Conservation (phyloP, 2,329 filamentous ascomycete genomes). For the Tolypocladium sp. region DNA sequence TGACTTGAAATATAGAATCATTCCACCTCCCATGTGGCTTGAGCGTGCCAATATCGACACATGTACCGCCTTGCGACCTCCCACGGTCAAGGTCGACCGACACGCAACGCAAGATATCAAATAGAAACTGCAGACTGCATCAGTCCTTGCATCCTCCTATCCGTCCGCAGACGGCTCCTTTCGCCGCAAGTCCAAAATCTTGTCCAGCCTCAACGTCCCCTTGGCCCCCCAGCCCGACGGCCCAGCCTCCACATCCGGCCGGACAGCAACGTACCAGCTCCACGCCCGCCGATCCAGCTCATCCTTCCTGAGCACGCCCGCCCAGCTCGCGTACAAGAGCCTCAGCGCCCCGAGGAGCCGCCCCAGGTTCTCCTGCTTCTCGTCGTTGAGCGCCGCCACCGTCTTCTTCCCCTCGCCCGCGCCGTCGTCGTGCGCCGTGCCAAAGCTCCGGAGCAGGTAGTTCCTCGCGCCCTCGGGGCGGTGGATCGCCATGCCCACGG, state of each 20-base stretch:
- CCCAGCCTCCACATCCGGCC: slow-evolving; percentile 68
- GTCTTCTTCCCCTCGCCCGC: slow-evolving; percentile 36
- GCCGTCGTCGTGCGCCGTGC: slow-evolving; percentile 21
- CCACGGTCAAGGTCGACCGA: too few species aligned
- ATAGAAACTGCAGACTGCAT: not conserved
- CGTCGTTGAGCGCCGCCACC: slow-evolving; percentile 38
- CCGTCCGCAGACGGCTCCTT: slow-evolving; percentile 6
- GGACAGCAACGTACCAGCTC: slow-evolving; percentile 70
- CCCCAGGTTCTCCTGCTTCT: slow-evolving; percentile 62
- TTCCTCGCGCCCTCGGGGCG: slow-evolving; percentile 58
- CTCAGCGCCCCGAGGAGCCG: slow-evolving; percentile 63
- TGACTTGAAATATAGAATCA: not conserved
- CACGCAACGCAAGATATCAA: too few species aligned
- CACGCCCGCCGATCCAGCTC: slow-evolving; percentile 72
- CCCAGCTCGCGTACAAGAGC: slow-evolving; percentile 67
- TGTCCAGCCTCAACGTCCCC: slow-evolving; percentile 54
- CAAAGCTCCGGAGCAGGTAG: slow-evolving; percentile 53
- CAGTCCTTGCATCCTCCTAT: not conserved
- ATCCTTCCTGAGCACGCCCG: slow-evolving; percentile 44
- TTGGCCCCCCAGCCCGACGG: slow-evolving; percentile 78
- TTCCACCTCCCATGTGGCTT: not conserved
- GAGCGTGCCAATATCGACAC: not conserved
- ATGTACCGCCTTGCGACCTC: not conserved
- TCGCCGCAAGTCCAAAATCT: slow-evolving; percentile 52
- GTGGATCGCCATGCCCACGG: slow-evolving; percentile 59